A percentile compares a stretch with the other conserved stretches of the same genome.
Conservation (phyloP, 305 asterid genomes). For the Fraxinus velutina region DNA sequence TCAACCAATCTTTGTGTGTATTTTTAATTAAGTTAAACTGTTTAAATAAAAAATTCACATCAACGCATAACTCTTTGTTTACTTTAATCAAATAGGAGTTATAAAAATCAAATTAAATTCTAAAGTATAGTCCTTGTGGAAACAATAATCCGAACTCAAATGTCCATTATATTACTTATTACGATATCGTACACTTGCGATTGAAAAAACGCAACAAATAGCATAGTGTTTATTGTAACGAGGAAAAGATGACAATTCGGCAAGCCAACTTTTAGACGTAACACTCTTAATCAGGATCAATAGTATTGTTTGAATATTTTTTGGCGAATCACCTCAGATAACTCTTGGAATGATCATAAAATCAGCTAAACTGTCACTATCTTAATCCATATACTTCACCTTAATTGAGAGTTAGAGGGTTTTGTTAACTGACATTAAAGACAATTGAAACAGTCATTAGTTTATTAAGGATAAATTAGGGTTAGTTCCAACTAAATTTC, state of each 20-base stretch:
- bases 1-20: too few species aligned
- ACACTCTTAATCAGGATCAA: background rate
- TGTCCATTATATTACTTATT: too few species aligned
- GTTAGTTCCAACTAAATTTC: slow-evolving; percentile 45
- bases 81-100: too few species aligned
- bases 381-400: slow-evolving; percentile 42
- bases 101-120: too few species aligned
- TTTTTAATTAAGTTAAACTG: too few species aligned
- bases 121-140: too few species aligned
- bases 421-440: slow-evolving; percentile 44
- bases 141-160: too few species aligned
- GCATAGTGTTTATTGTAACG: background rate
- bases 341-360: background rate
- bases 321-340: background rate
- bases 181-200: too few species aligned
- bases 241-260: background rate
- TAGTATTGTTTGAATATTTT: background rate
- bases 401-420: slow-evolving; percentile 17
- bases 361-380: slow-evolving; percentile 27
- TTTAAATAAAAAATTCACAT: too few species aligned
- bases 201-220: too few species aligned
- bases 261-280: background rate
- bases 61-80: too few species aligned
- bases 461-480: slow-evolving; percentile 24
- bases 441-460: slow-evolving; percentile 24